Evolutionary conservation across 306 rosid genomes (phyloP).

Genomic region (Gleditsia sinensis): DNA sequence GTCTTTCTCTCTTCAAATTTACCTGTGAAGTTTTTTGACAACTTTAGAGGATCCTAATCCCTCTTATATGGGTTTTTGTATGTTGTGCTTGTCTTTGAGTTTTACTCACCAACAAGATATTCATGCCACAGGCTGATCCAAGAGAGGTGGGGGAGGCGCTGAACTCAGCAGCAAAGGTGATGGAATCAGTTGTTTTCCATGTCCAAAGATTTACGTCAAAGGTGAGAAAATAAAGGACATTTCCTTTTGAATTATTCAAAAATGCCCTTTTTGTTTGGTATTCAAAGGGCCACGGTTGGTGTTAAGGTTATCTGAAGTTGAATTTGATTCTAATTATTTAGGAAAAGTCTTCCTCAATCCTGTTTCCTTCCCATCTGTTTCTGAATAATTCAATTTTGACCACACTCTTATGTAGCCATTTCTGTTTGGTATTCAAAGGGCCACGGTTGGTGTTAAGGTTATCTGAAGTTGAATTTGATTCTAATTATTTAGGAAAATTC

Average conservation of each 20-base stretch:
- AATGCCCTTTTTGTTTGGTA: slow-evolving; percentile 4
- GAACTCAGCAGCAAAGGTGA: slow-evolving; percentile 61
- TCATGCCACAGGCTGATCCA: slow-evolving; percentile 59
- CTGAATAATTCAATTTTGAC: not conserved
- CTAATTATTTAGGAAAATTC: not conserved
- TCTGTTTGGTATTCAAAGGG: not conserved
- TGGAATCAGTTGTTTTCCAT: slow-evolving; percentile 54
- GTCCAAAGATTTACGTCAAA: slow-evolving; percentile 60
- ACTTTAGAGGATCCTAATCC: too few species aligned
- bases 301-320: slow-evolving; percentile 15
- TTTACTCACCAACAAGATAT: slow-evolving; percentile 25
- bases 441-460: not conserved
- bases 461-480: slow-evolving; percentile 17
- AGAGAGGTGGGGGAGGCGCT: slow-evolving; percentile 66
- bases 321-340: not conserved
- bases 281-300: not conserved
- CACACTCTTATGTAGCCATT: slow-evolving; percentile 14
- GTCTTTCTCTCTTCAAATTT: too few species aligned
- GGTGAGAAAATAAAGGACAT: slow-evolving; percentile 41
- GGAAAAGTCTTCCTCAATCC: not conserved
- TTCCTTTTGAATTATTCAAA: not conserved
- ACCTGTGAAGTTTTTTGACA: too few species aligned
- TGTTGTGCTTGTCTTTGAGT: slow-evolving; percentile 19
- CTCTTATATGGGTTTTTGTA: slow-evolving; percentile 6
- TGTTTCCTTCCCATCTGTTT: not conserved